Conservation (phyloP, 2,329 filamentous ascomycete genomes). For the Aspergillus vadensis region DNA sequence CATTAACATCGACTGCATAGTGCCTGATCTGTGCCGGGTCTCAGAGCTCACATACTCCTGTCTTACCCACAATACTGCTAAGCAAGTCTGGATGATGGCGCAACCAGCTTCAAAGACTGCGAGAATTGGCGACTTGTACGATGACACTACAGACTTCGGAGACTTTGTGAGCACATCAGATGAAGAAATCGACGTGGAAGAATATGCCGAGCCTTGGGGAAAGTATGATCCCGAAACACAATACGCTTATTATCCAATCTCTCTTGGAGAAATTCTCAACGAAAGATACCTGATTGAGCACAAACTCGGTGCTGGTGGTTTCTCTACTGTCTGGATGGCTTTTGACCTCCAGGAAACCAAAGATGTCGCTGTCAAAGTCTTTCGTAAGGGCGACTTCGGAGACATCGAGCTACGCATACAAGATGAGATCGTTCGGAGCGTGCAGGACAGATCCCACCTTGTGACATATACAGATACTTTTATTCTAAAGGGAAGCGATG, state of each 20-base stretch:
- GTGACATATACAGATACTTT: slow-evolving; percentile 27
- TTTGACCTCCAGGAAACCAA: slow-evolving; percentile 22
- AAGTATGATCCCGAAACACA: slow-evolving; percentile 18
- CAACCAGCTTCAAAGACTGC: too few species aligned
- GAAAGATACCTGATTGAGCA: slow-evolving; percentile 28
- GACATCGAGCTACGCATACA: slow-evolving; percentile 24
- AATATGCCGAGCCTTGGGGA: slow-evolving; percentile 21
- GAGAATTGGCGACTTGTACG: not conserved
- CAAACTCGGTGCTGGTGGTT: slow-evolving; percentile 27
- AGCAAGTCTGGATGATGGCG: too few species aligned
- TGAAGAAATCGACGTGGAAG: slow-evolving; percentile 22
- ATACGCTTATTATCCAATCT: slow-evolving; percentile 22
- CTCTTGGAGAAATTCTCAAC: slow-evolving; percentile 24
- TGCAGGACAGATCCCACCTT: slow-evolving; percentile 22
- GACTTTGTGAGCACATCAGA: slow-evolving; percentile 20
- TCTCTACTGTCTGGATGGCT: slow-evolving; percentile 32
- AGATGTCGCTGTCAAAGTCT: slow-evolving; percentile 28
- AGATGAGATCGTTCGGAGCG: slow-evolving; percentile 22
- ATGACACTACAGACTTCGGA: slow-evolving; percentile 6
- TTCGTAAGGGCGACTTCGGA: slow-evolving; percentile 19
- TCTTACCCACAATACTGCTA: too few species aligned
- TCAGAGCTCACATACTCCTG: too few species aligned
- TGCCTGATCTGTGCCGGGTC: too few species aligned
- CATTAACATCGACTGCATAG: too few species aligned
- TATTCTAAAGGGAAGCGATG: slow-evolving; percentile 15